Evolutionary conservation across 495 filamentous ascomycete genomes (phyloP), one percentile per base, ranked within the genome.

Genomic region (Massariosphaeria phaeospora): DNA sequence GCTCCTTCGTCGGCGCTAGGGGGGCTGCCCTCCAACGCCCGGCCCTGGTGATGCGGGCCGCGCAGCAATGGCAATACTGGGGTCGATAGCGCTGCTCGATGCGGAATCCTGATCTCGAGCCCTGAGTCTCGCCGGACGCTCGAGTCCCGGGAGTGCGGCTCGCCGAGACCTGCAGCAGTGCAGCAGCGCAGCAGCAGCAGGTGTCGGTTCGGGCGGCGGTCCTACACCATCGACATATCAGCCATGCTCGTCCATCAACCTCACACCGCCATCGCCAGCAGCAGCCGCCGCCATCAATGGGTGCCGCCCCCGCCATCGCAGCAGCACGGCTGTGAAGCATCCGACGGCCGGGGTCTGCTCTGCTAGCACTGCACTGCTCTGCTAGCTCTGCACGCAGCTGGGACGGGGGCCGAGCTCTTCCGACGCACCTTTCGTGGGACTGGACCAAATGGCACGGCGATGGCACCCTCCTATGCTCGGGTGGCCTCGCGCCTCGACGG

Each of bases 221-320:
- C 48, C 48, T 33, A 21, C 33, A 41, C 48, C 54, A 44, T 39
- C 20, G 56, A 38, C 50, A 62, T 58, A 55, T 63, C 48, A 63
- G 53, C 59, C 44, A 63, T 58, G 58, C 54, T 61, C 52, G 55
- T 39, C 46, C 40, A 12, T 59, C 54, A 45, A 39, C 35, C 15
- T 15, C 36, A 41, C 11, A 18, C 45, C 26, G 31, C 6, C n/a
- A 1, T 45, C 55, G 26, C 5, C 49, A 13, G 31, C 46, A 20
- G 21, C 38, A 24, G 23, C 31, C 26, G 13, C 46, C 54, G 3
- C 52, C 39, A 36, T 29, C 42, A 43, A 52, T 23, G 38, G 48
- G 15, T 36, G 15, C 6, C 17, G 23, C 47, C n/a, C n/a, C 44
- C 24, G 47, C 23, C 20, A n/a, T n/a, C 44, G 34, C 15, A 7